A percentile compares a stretch with the other conserved stretches of the same genome.
phyloP scores from a whole-genome alignment of 2,329 filamentous ascomycete genomes.

The Penicillium palitans region DNA sequence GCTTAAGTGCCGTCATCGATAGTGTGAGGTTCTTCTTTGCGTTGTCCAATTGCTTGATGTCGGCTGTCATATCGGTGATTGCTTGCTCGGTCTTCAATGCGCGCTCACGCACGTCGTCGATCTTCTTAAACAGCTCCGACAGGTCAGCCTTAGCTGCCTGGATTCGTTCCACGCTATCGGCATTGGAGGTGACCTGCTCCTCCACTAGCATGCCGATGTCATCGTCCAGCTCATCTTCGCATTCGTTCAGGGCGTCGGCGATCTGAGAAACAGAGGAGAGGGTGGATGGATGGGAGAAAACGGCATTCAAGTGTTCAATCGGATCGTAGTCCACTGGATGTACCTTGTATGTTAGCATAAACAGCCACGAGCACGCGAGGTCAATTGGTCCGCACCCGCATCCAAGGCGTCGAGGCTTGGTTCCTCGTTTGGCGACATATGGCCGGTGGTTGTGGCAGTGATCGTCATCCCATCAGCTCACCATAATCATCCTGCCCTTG shows the following conservation, averaged over 20 bases:
- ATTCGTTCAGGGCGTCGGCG: constrained; percentile 68
- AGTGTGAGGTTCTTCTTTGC: constrained; percentile 95
- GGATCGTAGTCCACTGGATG: constrained; percentile 81
- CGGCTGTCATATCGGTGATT: constrained; percentile 97
- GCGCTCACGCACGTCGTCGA: constrained; percentile 85
- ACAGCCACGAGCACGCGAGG: constrained; percentile 1
- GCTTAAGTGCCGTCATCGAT: constrained; percentile 96
- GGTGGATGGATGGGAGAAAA: constrained; percentile 87
- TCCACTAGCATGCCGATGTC: constrained; percentile 73
- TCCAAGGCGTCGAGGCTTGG: constrained; percentile 44
- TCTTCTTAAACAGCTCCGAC: constrained; percentile 86
- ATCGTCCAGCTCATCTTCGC: constrained; percentile 78
- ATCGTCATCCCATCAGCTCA: constrained; percentile 40
- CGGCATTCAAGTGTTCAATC: constrained; percentile 85
- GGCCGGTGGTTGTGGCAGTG: constrained; percentile 34
- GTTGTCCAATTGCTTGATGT: constrained; percentile 95
- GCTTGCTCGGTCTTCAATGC: constrained; percentile 91
- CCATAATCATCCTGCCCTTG: constrained; percentile 21
- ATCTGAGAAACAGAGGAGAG: constrained; percentile 74
- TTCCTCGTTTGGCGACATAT: constrained; percentile 42
- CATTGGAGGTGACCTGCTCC: constrained; percentile 78
- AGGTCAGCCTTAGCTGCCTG: constrained; percentile 88
- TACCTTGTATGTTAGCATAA: constrained; percentile 6
- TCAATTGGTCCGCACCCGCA: constrained; percentile 40
- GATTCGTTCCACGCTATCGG: constrained; percentile 86